Evolutionary conservation across 805 yeast species (phyloP).

Genomic region (Pichia ethanolica): DNA sequence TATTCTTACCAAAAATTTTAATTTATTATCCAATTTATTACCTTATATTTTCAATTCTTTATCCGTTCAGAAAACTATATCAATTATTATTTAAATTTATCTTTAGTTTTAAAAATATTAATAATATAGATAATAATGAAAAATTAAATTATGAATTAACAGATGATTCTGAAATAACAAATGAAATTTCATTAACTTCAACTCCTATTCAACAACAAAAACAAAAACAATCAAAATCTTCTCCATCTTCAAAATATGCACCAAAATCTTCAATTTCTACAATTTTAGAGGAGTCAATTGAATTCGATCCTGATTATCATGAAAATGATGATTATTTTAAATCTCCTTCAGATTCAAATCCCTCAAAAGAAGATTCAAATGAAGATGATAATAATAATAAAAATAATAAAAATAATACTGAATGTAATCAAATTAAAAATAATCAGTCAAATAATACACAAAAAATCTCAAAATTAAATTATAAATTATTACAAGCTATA

Average conservation of each 20-base stretch:
- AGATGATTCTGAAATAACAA: not conserved
- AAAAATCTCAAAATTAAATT: not conserved
- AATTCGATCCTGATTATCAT: conserved; percentile 23
- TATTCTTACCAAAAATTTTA: conserved; percentile 3
- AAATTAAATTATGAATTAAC: too few relatives aligned
- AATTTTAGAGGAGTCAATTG: conserved; percentile 29
- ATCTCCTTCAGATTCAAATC: conserved; percentile 24
- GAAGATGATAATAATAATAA: not conserved
- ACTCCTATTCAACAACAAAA: not conserved
- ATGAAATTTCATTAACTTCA: not conserved
- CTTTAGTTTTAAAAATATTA: too few relatives aligned
- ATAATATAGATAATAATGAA: too few relatives aligned
- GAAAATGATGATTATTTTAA: conserved; percentile 28
- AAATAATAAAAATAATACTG: not conserved
- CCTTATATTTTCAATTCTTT: not conserved
- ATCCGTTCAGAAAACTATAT: conserved; percentile 1
- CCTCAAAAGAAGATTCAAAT: not conserved
- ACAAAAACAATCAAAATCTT: not conserved
- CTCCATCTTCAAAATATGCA: not conserved
- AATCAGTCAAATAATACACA: not conserved
- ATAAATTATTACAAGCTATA: not conserved
- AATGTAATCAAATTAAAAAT: too few relatives aligned
- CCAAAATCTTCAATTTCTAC: conserved; percentile 18
- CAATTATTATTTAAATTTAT: not conserved
- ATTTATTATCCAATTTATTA: conserved; percentile 4